Conservation (phyloP, 2,329 filamentous ascomycete genomes). For the Orbilia brochopaga region DNA sequence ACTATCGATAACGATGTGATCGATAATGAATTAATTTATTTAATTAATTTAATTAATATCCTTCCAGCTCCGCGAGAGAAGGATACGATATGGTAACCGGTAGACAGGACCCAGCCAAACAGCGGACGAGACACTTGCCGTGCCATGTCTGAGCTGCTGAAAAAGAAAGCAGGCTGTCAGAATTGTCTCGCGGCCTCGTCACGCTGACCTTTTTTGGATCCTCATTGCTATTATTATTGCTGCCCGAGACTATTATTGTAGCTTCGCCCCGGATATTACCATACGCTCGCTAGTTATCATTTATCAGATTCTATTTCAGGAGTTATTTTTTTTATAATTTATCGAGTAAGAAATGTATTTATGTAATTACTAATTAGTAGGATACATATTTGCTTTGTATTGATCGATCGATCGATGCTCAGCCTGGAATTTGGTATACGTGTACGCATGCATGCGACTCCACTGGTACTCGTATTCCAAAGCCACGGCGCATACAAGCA, state of each 20-base stretch:
- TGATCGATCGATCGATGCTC: too few species aligned
- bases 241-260: neutral
- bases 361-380: too few species aligned
- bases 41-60: too few species aligned
- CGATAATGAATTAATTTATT: too few species aligned
- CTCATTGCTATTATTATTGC: slow-evolving; percentile 15
- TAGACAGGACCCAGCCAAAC: too few species aligned
- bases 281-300: too few species aligned
- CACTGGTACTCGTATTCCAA: too few species aligned
- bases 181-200: slow-evolving; percentile 47
- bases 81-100: slow-evolving; percentile 2
- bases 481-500: neutral
- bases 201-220: slow-evolving; percentile 45
- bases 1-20: slow-evolving; percentile 9
- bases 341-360: too few species aligned
- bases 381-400: too few species aligned
- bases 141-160: slow-evolving; percentile 18
- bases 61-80: neutral
- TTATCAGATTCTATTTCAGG: too few species aligned
- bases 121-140: slow-evolving; percentile 31
- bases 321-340: too few species aligned
- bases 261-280: neutral
- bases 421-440: too few species aligned
- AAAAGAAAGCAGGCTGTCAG: neutral
- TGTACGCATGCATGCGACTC: neutral